Base-by-base conservation (phyloP, 2,329 filamentous ascomycete species). In the Colletotrichum musicola region DNA sequence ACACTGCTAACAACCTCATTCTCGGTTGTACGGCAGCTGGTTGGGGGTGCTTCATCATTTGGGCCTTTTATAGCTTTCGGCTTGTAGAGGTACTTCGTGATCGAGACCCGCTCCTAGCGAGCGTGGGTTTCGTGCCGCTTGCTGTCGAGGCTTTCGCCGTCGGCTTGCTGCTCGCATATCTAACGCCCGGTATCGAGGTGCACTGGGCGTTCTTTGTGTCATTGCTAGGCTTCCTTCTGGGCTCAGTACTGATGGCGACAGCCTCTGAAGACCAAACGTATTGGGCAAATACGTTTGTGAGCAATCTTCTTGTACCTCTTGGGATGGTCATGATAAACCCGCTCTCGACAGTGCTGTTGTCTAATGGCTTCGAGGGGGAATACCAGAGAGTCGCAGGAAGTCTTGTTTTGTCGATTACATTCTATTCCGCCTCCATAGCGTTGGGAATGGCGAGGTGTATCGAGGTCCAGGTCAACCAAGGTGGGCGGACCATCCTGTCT, bases 241-340 rank as follows among this genome's bases (percentile, higher is more conserved):
- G 83, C 2, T 79, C 80, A 3, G 71, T 83, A 6, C 72, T 87
- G 10, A 79, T 83, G 44, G 81, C 81, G 7, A 82, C 81, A 10
- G 80, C 84, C 4, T 87, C 89, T 0, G 78, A 84, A 0, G 71
- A 82, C 4, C 88, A 91, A 74, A 84, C 79, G 0, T 92, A 92
- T 77, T 93, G 90, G 90, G 81, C 80, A 25, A 86, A 90, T 69
- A 81, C 84, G 0, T 92, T 92, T 73, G 82, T 90, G n/a, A 82
- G 82, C 6, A 80, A 87, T 3, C 25, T 91, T 1, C 73, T 92
- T 42, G 87, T 86, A 75, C 84, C 88, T 0, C 88, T 85, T 73
- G 88, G 88, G 1, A 89, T 91, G 85, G 88, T 92, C 74, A 90
- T 91, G 83, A 86, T 82, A 2, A 90, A 90, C 71, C 89, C 90